These are phyloP conservation scores for Lasiodiplodia citricola DNA, from an alignment of 2,329 filamentous ascomycete species.

Conservation along the genomic window DNA sequence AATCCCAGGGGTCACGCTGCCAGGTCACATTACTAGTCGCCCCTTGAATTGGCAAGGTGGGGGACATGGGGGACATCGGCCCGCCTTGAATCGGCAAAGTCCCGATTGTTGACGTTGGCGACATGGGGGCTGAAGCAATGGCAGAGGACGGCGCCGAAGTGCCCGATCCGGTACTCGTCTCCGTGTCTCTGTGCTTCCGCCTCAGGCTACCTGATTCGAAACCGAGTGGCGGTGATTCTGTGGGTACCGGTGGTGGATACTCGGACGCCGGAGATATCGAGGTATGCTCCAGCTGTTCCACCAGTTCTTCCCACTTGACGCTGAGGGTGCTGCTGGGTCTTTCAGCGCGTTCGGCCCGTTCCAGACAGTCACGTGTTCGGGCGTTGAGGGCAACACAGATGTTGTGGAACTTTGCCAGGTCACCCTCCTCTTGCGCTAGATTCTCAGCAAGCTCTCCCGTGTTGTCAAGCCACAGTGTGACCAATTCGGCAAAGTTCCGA, in stretches of 20 bases:
- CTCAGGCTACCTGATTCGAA: constrained; percentile 37
- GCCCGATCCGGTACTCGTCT: constrained; percentile 23
- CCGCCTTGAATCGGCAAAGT: constrained; percentile 24
- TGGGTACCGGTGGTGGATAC: constrained; percentile 31
- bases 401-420: constrained; percentile 56
- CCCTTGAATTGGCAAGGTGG: constrained; percentile 16
- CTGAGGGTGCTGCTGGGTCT: constrained; percentile 54
- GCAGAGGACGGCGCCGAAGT: constrained; percentile 21
- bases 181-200: constrained; percentile 25
- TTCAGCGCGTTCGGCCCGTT: constrained; percentile 58
- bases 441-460: constrained; percentile 44
- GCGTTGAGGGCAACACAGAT: constrained; percentile 54
- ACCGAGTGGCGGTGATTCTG: constrained; percentile 31
- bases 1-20: constrained; percentile 26
- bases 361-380: constrained; percentile 57
- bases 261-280: constrained; percentile 29
- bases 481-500: constrained; percentile 80
- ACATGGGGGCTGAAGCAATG: constrained; percentile 16
- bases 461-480: constrained; percentile 77
- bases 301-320: constrained; percentile 59
- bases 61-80: constrained; percentile 22
- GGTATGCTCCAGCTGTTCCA: constrained; percentile 51
- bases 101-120: constrained; percentile 24
- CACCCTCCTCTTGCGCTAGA: constrained; percentile 48
- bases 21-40: constrained; percentile 13